phyloP scores from a whole-genome alignment of 805 yeast genomes.

The Suhomyces prunicola region DNA sequence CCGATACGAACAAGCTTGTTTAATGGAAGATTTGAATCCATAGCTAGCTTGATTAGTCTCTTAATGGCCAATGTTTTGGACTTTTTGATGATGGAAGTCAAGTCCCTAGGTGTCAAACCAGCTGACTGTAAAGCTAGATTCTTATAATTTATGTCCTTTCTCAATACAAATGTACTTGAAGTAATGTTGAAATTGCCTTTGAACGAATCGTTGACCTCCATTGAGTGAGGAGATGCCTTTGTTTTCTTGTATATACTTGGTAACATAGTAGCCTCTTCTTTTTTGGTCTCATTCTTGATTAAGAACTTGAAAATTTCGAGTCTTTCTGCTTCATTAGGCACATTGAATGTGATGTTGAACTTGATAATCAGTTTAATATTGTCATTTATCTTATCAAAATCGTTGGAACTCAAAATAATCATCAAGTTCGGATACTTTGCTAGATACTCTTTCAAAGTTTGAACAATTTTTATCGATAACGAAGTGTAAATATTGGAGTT shows the following conservation, averaged over 20 bases:
- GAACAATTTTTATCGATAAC: conserved; percentile 52
- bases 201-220: conserved; percentile 26
- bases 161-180: conserved; percentile 18
- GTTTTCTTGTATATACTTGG: background rate
- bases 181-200: conserved; percentile 13
- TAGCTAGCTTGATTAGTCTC: conserved; percentile 39
- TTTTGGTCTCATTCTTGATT: conserved; percentile 20
- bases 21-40: conserved; percentile 13
- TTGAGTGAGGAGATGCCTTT: conserved; percentile 5
- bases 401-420: conserved; percentile 63
- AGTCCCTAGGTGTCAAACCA: conserved; percentile 84
- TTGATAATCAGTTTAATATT: conserved; percentile 63
- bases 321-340: conserved; percentile 80
- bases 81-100: conserved; percentile 63
- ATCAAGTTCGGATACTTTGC: conserved; percentile 42
- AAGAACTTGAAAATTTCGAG: conserved; percentile 55
- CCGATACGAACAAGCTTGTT: conserved; percentile 40
- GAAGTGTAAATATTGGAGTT: conserved; percentile 39
- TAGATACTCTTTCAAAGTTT: conserved; percentile 54
- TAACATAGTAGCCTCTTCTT: background rate
- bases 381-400: conserved; percentile 66
- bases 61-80: conserved; percentile 59
- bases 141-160: conserved; percentile 44
- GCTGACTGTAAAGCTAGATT: conserved; percentile 83
- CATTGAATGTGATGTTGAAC: conserved; percentile 72